Evolutionary conservation across 352 stramenopile species (phyloP), one percentile per base, ranked within the genome.

Genomic region (Paralagenidium karlingii): DNA sequence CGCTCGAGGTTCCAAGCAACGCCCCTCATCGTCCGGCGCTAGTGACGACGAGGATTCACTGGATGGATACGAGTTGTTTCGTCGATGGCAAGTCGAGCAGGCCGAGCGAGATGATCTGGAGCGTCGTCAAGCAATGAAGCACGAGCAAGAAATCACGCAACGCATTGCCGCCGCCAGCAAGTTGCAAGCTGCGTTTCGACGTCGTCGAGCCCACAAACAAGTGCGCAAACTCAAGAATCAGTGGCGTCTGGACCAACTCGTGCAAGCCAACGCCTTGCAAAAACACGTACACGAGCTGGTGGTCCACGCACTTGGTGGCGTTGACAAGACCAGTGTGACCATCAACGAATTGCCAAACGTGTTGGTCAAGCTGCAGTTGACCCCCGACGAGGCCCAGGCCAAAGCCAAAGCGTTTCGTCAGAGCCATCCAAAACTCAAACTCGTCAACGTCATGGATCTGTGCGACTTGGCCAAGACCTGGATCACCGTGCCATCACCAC

Each of bases 101-200:
- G 76, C 66, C 0, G 55, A 71, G 40, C 38, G 58, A 8, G 68
- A 87, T 5, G 70, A 90, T 41, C 30, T 38, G 1, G 33, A 30
- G 13, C 57, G 65, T 0, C 26, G 53, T 4, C 37, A 53, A 10
- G 42, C 45, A 11, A 58, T 73, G 5, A 42, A 75, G 32, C 54
- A 44, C 0, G 52, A 67, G 2, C 27, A 60, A 27, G 52, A 60
- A 0, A 24, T 21, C 1, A 38, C 8, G 6, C 41, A 58, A 22
- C 50, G 61, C 1, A 21, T 64, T 0, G 16, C 53, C 10, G 67
- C 75, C 1, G 75, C 70, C 12, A 49, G 47, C 1, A 76, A 67
- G 40, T 82, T 88, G 38, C 75, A 86, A 37, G 54, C 75, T 1
- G 61, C 71, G 8, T 88, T 74, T 38, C 62, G 75, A 2, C 66